phyloP scores from a whole-genome alignment of 2,329 filamentous ascomycete species.

The Gremmenia infestans region DNA sequence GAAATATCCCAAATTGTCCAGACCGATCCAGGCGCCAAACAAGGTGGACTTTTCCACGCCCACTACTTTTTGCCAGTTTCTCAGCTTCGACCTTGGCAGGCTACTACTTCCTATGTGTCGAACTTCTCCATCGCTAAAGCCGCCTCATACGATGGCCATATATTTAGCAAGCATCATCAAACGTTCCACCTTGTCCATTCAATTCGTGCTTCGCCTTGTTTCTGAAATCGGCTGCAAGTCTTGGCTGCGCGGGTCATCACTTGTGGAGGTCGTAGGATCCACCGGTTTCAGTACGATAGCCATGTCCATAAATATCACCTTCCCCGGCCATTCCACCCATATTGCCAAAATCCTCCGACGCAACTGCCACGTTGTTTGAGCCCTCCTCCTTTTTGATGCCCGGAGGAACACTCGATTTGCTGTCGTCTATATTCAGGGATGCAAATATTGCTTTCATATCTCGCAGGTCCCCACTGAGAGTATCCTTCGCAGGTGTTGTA shows the following conservation, averaged over 20 bases:
- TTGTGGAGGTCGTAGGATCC: background rate
- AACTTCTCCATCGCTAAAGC: too few species aligned
- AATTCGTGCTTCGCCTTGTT: background rate
- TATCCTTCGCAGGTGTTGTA: constrained; percentile 53
- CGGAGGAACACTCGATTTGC: constrained; percentile 10
- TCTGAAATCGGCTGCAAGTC: background rate
- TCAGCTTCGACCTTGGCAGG: too few species aligned
- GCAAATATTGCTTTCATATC: constrained; percentile 73
- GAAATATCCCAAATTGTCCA: too few species aligned
- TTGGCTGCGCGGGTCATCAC: background rate
- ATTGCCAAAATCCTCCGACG: constrained; percentile 1
- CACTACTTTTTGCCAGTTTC: too few species aligned
- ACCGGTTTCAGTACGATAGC: constrained; percentile 5
- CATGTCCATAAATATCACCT: constrained; percentile 14
- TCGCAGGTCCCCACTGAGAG: constrained; percentile 60
- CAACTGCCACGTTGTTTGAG: constrained; percentile 8
- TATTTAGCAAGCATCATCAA: too few species aligned
- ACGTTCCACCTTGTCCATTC: too few species aligned
- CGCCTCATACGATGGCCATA: too few species aligned
- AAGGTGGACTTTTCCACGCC: too few species aligned
- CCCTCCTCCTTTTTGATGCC: constrained; percentile 6
- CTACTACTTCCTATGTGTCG: too few species aligned
- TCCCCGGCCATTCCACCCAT: constrained; percentile 6
- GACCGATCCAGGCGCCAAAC: too few species aligned
- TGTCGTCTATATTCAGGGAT: constrained; percentile 50